Percentiles rank a stretch among this genome's conserved stretches.
phyloP scores from a whole-genome alignment of 2,329 filamentous ascomycete species.

The Aspergillus fischeri region DNA sequence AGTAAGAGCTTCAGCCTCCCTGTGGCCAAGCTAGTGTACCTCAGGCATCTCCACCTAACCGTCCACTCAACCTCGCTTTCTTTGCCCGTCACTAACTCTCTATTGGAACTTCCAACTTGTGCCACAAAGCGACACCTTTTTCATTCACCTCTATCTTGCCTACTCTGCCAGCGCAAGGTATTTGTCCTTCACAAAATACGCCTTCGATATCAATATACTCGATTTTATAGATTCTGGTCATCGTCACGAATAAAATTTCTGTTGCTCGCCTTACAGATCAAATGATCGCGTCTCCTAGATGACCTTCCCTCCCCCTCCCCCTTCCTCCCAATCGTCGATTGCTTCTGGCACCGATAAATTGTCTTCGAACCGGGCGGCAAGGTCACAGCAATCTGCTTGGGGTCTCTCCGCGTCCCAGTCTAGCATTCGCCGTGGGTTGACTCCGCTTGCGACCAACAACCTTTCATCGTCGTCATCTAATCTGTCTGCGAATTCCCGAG shows the following conservation, averaged over 20 bases:
- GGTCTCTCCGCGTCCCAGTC: conserved; percentile 53
- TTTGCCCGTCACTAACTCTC: conserved; percentile 20
- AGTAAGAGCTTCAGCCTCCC: conserved; percentile 1
- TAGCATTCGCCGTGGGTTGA: conserved; percentile 53
- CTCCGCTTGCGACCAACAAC: conserved; percentile 55
- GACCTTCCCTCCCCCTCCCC: conserved; percentile 52
- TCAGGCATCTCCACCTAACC: conserved; percentile 16
- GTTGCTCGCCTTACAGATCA: conserved; percentile 37
- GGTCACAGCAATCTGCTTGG: conserved; percentile 54
- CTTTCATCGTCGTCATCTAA: conserved; percentile 37
- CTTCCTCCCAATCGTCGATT: conserved; percentile 50
- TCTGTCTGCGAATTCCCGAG: conserved; percentile 41
- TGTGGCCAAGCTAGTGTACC: conserved; percentile 8
- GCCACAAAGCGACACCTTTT: conserved; percentile 24
- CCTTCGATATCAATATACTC: conserved; percentile 5
- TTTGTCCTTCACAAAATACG: conserved; percentile 4
- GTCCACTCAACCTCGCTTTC: conserved; percentile 24
- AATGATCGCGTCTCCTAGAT: conserved; percentile 54
- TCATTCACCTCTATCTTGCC: conserved; percentile 14
- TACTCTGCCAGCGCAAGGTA: conserved; percentile 12
- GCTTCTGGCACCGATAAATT: conserved; percentile 48
- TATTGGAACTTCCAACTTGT: conserved; percentile 25
- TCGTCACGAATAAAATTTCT: conserved; percentile 29
- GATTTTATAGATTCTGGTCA: conserved; percentile 5
- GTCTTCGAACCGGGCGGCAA: conserved; percentile 41